These are phyloP conservation scores for Lecanicillium sp. DNA, from an alignment of 2,329 filamentous ascomycete species.

Conservation along the genomic window DNA sequence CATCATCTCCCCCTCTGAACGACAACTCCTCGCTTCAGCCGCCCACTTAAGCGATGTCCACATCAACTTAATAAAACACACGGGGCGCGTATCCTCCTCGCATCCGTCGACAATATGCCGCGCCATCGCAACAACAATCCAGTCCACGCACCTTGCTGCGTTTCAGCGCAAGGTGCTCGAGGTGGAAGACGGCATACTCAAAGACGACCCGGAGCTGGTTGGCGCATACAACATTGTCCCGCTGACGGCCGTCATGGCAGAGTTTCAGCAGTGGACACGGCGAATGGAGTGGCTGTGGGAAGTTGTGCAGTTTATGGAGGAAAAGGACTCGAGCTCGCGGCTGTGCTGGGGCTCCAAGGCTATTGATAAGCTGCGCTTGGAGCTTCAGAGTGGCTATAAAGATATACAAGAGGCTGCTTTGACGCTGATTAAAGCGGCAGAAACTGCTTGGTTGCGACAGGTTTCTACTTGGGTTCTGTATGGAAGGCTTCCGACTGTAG, in stretches of 20 bases:
- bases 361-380: conserved; percentile 67
- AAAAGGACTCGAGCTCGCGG: conserved; percentile 21
- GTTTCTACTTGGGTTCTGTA: conserved; percentile 87
- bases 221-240: conserved; percentile 93
- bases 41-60: conserved; percentile 74
- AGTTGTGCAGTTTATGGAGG: conserved; percentile 59
- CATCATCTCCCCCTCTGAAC: conserved; percentile 67
- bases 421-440: conserved; percentile 67
- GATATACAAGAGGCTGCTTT: conserved; percentile 74
- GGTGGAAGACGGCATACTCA: conserved; percentile 72
- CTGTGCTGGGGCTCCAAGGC: conserved; percentile 60
- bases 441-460: conserved; percentile 87
- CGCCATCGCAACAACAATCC: conserved; percentile 73
- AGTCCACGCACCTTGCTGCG: conserved; percentile 62
- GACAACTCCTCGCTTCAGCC: conserved; percentile 69
- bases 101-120: conserved; percentile 81
- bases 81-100: conserved; percentile 55
- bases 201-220: conserved; percentile 68
- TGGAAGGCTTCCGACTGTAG: conserved; percentile 70
- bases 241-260: conserved; percentile 70
- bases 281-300: conserved; percentile 81
- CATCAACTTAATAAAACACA: conserved; percentile 58
- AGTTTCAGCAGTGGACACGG: conserved; percentile 82
- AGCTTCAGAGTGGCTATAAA: conserved; percentile 79
- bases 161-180: conserved; percentile 81